A percentile compares a stretch with the other conserved stretches of the same genome.
Evolutionary conservation across 495 filamentous ascomycete species (phyloP).

Genomic region (Mycothermus thermophilus): DNA sequence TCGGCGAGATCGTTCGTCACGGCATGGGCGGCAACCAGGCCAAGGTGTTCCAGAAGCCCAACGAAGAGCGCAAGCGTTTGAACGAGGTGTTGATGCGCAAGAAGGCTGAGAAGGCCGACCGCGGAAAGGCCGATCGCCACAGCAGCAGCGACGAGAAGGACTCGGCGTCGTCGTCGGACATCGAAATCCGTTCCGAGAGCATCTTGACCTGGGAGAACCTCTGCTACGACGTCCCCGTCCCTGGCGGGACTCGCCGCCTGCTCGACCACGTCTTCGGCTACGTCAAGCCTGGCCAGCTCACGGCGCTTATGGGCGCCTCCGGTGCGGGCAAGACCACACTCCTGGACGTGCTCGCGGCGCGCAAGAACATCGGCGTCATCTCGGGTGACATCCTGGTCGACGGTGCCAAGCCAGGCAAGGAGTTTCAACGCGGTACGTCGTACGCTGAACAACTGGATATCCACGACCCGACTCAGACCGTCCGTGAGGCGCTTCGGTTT

Average conservation of each 20-base stretch:
- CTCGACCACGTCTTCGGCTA: constrained; percentile 63
- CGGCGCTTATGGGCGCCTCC: constrained; percentile 71
- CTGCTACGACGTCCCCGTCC: constrained; percentile 63
- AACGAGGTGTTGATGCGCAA: constrained; percentile 51
- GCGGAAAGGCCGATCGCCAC: constrained; percentile 28
- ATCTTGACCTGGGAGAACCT: constrained; percentile 72
- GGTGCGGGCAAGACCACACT: constrained; percentile 83
- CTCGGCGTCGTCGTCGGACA: constrained; percentile 31
- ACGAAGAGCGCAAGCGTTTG: constrained; percentile 52
- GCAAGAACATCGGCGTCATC: constrained; percentile 71
- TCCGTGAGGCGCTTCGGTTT: constrained; percentile 74
- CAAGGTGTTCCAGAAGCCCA: constrained; percentile 59
- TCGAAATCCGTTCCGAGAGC: constrained; percentile 53
- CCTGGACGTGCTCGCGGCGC: constrained; percentile 59
- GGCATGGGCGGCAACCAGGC: constrained; percentile 65
- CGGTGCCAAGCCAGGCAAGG: constrained; percentile 46
- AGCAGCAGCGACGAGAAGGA: constrained; percentile 31
- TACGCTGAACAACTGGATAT: constrained; percentile 79
- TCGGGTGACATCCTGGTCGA: constrained; percentile 62
- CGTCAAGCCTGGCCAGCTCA: constrained; percentile 64
- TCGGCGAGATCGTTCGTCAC: constrained; percentile 65
- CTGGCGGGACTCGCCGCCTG: constrained; percentile 51
- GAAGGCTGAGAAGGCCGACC: constrained; percentile 28
- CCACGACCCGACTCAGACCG: constrained; percentile 63
- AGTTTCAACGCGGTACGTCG: constrained; percentile 66